Conservation (phyloP, 2,329 filamentous ascomycete genomes). For the Neoascochyta sp. region DNA sequence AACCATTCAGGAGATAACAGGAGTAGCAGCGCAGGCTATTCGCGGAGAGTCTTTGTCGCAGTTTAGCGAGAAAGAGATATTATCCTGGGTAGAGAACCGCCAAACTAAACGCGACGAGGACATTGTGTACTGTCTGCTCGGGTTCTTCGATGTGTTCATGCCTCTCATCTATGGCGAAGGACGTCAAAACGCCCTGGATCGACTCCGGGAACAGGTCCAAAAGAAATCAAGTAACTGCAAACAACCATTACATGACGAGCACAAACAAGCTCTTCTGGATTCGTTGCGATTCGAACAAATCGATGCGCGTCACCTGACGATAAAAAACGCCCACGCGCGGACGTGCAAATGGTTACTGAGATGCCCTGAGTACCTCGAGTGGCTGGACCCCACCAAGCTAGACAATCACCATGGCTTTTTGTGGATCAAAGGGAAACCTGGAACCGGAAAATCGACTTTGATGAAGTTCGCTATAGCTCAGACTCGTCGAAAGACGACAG, state of each 20-base stretch:
- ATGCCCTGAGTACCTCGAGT: conserved; percentile 32
- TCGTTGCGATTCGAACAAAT: conserved; percentile 35
- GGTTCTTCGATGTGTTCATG: conserved; percentile 8
- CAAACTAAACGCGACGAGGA: conserved; percentile 19
- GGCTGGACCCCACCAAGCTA: conserved; percentile 31
- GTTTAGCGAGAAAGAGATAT: conserved; percentile 12
- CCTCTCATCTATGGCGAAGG: conserved; percentile 5
- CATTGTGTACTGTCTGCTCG: conserved; percentile 12
- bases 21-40: conserved; percentile 8
- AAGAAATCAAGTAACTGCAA: too few relatives aligned
- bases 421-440: conserved; percentile 36
- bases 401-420: conserved; percentile 15
- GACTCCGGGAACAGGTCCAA: conserved; percentile 1
- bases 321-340: conserved; percentile 36
- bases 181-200: conserved; percentile 1
- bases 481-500: conserved; percentile 1
- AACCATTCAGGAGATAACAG: conserved; percentile 8
- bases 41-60: conserved; percentile 1
- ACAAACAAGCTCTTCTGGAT: conserved; percentile 21
- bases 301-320: conserved; percentile 32
- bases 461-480: conserved; percentile 35
- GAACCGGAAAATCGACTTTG: conserved; percentile 39
- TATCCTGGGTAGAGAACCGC: conserved; percentile 20
- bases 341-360: conserved; percentile 40
- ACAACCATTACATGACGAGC: conserved; percentile 2